Base-by-base conservation (phyloP, 257 asterid genomes). In the Linderniella brevidens region DNA sequence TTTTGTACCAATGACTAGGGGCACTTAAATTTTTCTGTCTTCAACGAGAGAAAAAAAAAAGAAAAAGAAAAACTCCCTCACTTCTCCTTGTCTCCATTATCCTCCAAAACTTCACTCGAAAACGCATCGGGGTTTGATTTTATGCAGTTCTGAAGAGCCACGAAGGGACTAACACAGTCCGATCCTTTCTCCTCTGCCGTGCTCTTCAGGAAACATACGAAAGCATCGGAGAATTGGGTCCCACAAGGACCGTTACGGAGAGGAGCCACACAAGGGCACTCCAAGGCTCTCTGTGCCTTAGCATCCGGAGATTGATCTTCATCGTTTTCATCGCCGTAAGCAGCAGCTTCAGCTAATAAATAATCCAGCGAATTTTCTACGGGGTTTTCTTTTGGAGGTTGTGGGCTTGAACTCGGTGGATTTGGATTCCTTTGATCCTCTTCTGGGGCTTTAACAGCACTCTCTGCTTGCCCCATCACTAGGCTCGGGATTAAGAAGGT, bases 171-270 rank as follows among this genome's bases (percentile, higher is more conserved):
- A 52, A 88, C 90, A 3, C 92, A 88, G 45, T 83, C 95, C 0
- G 90, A 70, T 53, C 95, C 93, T 67, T 84, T 84, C 53, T 80
- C 94, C 39, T 73, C 82, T 55, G 92, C 73, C 1, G 81, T 72
- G 80, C 96, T 88, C 74, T 80, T 88, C 67, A 88, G 85, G 47
- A 84, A 88, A 50, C 96, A 88, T 19, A 80, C 70, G 49, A 88
- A 88, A 40, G 98, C 96, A 45, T 73, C 74, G 0, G 98, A 88
- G 49, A 88, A 88, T 56, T 67, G 96, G 55, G 49, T 19, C 4
- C 98, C 94, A 41, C 97, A 88, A 8, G 90, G 90, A 11, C 97
- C 90, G 37, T 51, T 59, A 35, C 80, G 63, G 60, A 88, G 60
- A 59, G 74, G 69, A 37, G 95, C 82, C 43, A 86, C 67, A 65